phyloP scores from a whole-genome alignment of 345 rosid species.

The Xanthoceras sorbifolium region DNA sequence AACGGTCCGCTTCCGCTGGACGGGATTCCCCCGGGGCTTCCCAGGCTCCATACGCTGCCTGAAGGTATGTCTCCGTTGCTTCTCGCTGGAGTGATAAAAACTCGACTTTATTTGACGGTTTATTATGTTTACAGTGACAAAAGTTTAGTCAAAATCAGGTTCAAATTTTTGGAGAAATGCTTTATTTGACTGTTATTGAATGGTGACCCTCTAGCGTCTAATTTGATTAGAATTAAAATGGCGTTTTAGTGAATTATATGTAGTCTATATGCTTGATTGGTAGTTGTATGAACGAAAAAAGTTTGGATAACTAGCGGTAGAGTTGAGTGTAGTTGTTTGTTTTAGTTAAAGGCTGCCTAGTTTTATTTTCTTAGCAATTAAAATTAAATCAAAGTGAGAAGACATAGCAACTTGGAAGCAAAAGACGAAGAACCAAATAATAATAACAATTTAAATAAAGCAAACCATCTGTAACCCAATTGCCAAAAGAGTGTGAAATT shows the following conservation, averaged over 20 bases:
- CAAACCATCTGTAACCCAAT: neutral
- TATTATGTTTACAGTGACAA: neutral
- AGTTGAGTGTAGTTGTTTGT: neutral
- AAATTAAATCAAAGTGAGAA: neutral
- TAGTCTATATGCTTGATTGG: neutral
- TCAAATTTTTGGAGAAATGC: neutral
- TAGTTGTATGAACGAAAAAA: neutral
- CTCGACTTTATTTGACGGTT: constrained; percentile 23
- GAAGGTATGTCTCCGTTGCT: constrained; percentile 64
- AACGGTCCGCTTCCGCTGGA: constrained; percentile 70
- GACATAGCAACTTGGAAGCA: neutral
- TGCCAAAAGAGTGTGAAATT: neutral
- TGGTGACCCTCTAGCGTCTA: neutral
- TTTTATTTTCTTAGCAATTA: neutral
- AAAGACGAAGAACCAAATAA: neutral
- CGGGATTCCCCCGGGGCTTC: constrained; percentile 81
- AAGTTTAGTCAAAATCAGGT: neutral
- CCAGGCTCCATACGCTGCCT: constrained; percentile 72
- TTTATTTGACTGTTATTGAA: neutral
- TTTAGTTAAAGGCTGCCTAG: neutral
- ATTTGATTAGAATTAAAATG: neutral
- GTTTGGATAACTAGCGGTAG: too few relatives aligned
- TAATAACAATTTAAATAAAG: neutral
- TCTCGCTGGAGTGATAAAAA: constrained; percentile 24
- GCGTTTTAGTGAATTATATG: too few relatives aligned